These are phyloP conservation scores for Myxozyma neglecta DNA, from an alignment of 805 yeast genomes.

Conservation along the genomic window DNA sequence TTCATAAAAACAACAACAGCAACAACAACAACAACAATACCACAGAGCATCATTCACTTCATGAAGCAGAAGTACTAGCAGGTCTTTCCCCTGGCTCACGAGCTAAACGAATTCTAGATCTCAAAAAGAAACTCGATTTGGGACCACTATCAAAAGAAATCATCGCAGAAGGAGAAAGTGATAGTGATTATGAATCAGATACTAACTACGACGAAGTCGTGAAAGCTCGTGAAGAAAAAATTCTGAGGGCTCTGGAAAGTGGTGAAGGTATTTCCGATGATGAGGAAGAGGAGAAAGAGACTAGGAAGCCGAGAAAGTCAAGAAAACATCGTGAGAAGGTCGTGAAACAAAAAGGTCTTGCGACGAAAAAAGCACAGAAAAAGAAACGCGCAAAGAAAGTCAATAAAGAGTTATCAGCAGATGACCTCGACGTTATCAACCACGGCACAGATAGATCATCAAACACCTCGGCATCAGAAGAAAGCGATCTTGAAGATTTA, in stretches of 20 bases:
- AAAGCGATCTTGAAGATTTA: not conserved
- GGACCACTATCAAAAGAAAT: conserved; percentile 10
- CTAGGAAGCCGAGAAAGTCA: not conserved
- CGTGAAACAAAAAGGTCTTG: not conserved
- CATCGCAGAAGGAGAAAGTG: conserved; percentile 11
- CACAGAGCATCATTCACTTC: not conserved
- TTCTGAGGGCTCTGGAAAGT: not conserved
- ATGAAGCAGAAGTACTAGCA: not conserved
- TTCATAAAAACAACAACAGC: not conserved
- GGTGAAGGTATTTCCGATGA: not conserved
- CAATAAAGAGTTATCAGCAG: not conserved
- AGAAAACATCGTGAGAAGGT: not conserved
- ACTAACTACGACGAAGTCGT: conserved; percentile 2
- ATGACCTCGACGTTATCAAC: not conserved
- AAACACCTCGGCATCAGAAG: not conserved
- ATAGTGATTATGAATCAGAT: conserved; percentile 10
- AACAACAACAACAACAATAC: not conserved
- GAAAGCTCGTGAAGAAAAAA: not conserved
- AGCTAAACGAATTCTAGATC: not conserved
- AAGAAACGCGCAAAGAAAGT: not conserved
- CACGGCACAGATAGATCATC: not conserved
- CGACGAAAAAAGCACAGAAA: not conserved
- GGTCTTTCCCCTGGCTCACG: conserved; percentile 1
- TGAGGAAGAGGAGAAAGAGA: conserved; percentile 3
- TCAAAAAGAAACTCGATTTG: not conserved